Evolutionary conservation across 768 basidiomycete species (phyloP).

Genomic region (Trametopsis cervina): DNA sequence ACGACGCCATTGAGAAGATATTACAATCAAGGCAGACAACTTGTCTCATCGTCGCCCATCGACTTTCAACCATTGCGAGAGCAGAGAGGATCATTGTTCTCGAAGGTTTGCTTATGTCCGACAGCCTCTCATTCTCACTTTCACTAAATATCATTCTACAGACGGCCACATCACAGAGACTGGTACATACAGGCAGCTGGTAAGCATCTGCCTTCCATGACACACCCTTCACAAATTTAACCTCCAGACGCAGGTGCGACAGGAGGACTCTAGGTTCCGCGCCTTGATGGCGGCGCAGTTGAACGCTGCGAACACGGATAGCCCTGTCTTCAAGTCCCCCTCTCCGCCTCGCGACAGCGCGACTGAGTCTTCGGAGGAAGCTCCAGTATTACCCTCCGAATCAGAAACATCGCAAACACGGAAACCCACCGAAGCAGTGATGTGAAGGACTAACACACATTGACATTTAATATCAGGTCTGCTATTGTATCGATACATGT

Average conservation of each 20-base stretch:
- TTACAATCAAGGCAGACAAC: constrained; percentile 74
- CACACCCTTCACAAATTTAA: background rate
- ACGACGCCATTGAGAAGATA: constrained; percentile 88
- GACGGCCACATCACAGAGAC: constrained; percentile 77
- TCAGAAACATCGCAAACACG: background rate
- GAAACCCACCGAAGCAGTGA: background rate
- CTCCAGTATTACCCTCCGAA: background rate
- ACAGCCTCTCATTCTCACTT: too few species aligned
- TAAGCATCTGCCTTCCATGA: constrained; percentile 27
- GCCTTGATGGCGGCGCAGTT: constrained; percentile 87
- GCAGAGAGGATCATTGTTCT: constrained; percentile 88
- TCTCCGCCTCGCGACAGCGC: too few species aligned
- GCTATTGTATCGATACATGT: background rate
- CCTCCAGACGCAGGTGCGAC: constrained; percentile 42
- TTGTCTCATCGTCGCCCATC: constrained; percentile 84
- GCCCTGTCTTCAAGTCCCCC: background rate
- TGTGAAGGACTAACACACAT: background rate
- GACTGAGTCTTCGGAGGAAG: too few species aligned
- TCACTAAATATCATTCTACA: constrained; percentile 18
- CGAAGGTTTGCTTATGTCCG: constrained; percentile 45
- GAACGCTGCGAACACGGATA: constrained; percentile 34
- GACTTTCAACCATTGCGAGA: constrained; percentile 83
- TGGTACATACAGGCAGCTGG: constrained; percentile 74
- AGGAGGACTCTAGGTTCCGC: constrained; percentile 73
- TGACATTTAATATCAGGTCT: background rate